Percentiles rank a stretch among this genome's conserved stretches.
phyloP scores from a whole-genome alignment of 345 rosid species.

The Pistacia atlantica region DNA sequence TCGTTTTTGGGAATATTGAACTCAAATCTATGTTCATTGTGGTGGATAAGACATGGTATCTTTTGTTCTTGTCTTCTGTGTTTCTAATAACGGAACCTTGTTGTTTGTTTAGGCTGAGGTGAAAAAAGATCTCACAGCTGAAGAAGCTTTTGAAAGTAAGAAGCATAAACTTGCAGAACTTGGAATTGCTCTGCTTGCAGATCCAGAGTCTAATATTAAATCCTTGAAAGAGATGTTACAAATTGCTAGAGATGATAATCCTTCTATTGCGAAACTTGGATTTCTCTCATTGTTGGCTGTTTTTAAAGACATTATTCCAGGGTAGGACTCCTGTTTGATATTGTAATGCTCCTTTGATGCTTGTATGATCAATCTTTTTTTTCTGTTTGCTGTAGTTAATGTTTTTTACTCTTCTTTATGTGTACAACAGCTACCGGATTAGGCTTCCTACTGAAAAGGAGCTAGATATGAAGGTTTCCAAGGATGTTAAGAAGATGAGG shows the following conservation, averaged over 20 bases:
- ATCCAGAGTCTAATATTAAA: conserved; percentile 78
- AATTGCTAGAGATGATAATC: conserved; percentile 57
- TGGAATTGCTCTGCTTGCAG: conserved; percentile 69
- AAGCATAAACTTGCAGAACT: conserved; percentile 80
- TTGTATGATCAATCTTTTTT: conserved; percentile 16
- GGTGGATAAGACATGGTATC: not conserved
- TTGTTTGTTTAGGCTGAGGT: conserved; percentile 74
- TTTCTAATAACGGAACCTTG: not conserved
- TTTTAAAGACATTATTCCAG: conserved; percentile 89
- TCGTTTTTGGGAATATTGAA: not conserved
- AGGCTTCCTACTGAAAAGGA: conserved; percentile 98
- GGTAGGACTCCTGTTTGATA: conserved; percentile 46
- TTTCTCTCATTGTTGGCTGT: conserved; percentile 86
- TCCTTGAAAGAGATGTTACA: conserved; percentile 78
- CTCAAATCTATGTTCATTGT: not conserved
- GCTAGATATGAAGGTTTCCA: conserved; percentile 96
- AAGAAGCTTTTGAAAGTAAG: conserved; percentile 66
- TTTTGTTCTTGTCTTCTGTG: not conserved
- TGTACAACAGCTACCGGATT: conserved; percentile 72
- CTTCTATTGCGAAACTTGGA: conserved; percentile 67
- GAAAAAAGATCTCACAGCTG: conserved; percentile 81
- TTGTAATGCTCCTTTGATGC: not conserved
- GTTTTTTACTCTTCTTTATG: conserved; percentile 13
- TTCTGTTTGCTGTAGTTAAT: not conserved
- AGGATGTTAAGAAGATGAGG: conserved; percentile 89